Conservation (phyloP, 768 basidiomycete species). For the Dendrothele bispora region DNA sequence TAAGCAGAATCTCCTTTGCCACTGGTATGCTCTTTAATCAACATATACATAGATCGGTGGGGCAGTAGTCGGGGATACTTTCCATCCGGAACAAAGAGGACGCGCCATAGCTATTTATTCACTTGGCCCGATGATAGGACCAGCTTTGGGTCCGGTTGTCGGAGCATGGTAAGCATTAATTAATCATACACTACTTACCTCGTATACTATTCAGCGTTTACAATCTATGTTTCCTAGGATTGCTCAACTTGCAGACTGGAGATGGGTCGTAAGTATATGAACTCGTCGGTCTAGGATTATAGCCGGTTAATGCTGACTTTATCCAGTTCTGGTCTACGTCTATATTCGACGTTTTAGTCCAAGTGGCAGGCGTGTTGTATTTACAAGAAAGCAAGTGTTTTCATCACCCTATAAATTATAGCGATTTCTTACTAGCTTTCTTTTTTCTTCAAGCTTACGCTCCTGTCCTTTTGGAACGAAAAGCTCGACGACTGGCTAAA, state of each 20-base stretch:
- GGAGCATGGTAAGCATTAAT: conserved; percentile 49
- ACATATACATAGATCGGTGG: conserved; percentile 56
- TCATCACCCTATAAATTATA: not conserved
- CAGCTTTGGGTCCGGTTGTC: conserved; percentile 61
- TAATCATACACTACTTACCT: not conserved
- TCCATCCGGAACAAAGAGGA: conserved; percentile 61
- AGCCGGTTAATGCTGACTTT: too few relatives aligned
- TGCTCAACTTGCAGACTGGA: conserved; percentile 62
- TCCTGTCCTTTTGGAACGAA: conserved; percentile 45
- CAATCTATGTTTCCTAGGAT: conserved; percentile 41
- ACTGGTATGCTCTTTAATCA: not conserved
- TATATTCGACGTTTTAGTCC: conserved; percentile 54
- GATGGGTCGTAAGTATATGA: conserved; percentile 64
- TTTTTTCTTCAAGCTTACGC: conserved; percentile 37
- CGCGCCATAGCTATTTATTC: conserved; percentile 64
- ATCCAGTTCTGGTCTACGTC: conserved; percentile 68
- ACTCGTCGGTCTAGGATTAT: too few relatives aligned
- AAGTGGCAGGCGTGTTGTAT: conserved; percentile 53
- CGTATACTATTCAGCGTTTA: too few relatives aligned
- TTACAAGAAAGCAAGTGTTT: conserved; percentile 61
- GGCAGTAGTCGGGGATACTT: conserved; percentile 65
- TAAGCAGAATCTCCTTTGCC: too few relatives aligned
- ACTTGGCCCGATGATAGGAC: conserved; percentile 64
- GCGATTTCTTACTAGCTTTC: conserved; percentile 24
- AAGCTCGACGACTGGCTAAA: conserved; percentile 46